These are phyloP conservation scores for Tieghemostelium lacteum DNA, from an alignment of 78 protist species.

Conservation along the genomic window DNA sequence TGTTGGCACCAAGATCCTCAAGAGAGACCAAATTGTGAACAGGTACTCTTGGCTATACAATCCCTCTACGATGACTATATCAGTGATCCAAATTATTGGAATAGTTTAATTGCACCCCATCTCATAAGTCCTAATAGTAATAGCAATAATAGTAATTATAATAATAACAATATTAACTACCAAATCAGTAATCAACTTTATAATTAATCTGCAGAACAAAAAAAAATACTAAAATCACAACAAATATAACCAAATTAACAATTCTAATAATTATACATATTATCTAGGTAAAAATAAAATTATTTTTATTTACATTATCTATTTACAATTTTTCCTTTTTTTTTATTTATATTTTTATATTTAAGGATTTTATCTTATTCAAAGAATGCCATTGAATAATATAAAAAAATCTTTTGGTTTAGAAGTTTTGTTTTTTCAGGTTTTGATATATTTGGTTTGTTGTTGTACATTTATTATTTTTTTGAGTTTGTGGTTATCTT, in stretches of 20 bases:
- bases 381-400: too few relatives aligned
- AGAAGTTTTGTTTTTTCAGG: background rate
- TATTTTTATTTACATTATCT: background rate
- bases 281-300: background rate
- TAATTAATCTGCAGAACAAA: background rate
- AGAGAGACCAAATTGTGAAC: conserved; percentile 63
- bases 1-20: conserved; percentile 69
- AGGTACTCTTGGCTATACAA: conserved; percentile 16
- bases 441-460: background rate
- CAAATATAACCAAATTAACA: background rate
- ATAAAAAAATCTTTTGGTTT: too few relatives aligned
- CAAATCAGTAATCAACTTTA: too few relatives aligned
- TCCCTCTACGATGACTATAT: conserved; percentile 45
- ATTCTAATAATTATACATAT: background rate
- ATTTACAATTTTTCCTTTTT: background rate
- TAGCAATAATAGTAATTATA: background rate
- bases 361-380: background rate
- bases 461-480: background rate
- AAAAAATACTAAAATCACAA: background rate
- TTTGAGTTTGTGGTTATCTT: background rate
- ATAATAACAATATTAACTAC: too few relatives aligned
- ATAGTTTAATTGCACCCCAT: conserved; percentile 2
- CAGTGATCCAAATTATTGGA: conserved; percentile 1
- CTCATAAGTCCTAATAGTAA: too few relatives aligned
- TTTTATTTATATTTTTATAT: too few relatives aligned